Conservation (phyloP, 768 basidiomycete genomes). For the Tulasnella sp. region DNA sequence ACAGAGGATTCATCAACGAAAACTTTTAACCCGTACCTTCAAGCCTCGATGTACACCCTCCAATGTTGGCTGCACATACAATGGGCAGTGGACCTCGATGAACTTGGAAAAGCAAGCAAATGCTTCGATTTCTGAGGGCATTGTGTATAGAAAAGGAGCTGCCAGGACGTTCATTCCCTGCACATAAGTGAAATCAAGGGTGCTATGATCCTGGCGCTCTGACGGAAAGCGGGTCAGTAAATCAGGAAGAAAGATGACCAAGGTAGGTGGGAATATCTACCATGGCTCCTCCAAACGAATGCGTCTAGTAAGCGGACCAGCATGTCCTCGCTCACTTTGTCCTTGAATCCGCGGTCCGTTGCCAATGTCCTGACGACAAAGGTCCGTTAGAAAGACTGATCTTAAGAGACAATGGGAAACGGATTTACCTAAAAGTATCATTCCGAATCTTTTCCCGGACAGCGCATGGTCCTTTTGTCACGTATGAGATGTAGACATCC, state of each 20-base stretch:
- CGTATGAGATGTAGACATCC: slow-evolving; percentile 64
- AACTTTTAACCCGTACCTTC: slow-evolving; percentile 47
- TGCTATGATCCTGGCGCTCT: slow-evolving; percentile 56
- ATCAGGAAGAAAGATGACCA: neutral
- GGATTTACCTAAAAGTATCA: slow-evolving; percentile 78
- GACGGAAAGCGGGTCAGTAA: slow-evolving; percentile 10
- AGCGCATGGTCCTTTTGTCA: slow-evolving; percentile 73
- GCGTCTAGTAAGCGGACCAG: slow-evolving; percentile 92
- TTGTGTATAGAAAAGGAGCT: slow-evolving; percentile 93
- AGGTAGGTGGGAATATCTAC: slow-evolving; percentile 30
- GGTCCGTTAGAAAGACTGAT: neutral
- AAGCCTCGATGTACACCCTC: slow-evolving; percentile 93
- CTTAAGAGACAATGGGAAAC: neutral
- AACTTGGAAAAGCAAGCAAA: slow-evolving; percentile 96
- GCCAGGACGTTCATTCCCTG: slow-evolving; percentile 99
- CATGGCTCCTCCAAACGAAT: slow-evolving; percentile 92
- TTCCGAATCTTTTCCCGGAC: slow-evolving; percentile 90
- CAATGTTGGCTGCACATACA: slow-evolving; percentile 94
- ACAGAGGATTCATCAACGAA: neutral
- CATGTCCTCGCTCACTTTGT: slow-evolving; percentile 94
- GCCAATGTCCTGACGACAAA: slow-evolving; percentile 69
- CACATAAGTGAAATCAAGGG: slow-evolving; percentile 84
- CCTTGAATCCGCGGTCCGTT: slow-evolving; percentile 95
- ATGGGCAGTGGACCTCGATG: slow-evolving; percentile 86
- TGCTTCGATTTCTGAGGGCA: slow-evolving; percentile 97